Percentiles rank a stretch among this genome's conserved stretches.
Conservation (phyloP, 306 rosid genomes). For the Acmispon strigosus region DNA sequence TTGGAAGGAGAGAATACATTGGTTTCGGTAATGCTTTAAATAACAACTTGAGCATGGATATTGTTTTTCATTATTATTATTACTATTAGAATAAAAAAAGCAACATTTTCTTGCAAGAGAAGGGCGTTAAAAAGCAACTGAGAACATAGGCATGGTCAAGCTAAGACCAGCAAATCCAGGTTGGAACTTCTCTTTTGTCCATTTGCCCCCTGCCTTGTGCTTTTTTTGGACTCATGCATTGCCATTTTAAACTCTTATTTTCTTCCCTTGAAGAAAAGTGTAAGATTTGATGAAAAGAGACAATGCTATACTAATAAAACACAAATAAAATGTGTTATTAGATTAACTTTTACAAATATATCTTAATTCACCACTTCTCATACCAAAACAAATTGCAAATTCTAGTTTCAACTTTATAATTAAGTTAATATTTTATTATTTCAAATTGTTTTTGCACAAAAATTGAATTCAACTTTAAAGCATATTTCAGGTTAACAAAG, state of each 20-base stretch:
- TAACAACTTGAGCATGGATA: slow-evolving; percentile 12
- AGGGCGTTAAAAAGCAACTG: too few species aligned
- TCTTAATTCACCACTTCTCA: too few species aligned
- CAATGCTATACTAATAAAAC: neutral
- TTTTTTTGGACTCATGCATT: slow-evolving; percentile 13
- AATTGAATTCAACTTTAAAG: too few species aligned
- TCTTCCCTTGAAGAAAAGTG: neutral
- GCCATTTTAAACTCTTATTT: neutral
- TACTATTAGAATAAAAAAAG: neutral
- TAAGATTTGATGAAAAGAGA: neutral
- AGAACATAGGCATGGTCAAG: slow-evolving; percentile 13
- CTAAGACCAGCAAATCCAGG: slow-evolving; percentile 23
- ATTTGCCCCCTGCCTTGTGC: slow-evolving; percentile 16
- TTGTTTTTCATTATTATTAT: neutral
- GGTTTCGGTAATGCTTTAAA: slow-evolving; percentile 29
- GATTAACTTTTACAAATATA: neutral
- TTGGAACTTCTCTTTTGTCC: slow-evolving; percentile 36
- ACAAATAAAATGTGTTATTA: neutral
- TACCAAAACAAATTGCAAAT: too few species aligned
- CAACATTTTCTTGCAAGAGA: too few species aligned
- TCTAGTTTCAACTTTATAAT: too few species aligned
- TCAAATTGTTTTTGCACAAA: too few species aligned
- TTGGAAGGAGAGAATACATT: slow-evolving; percentile 21
- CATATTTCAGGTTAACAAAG: too few species aligned
- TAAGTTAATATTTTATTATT: too few species aligned